Conservation (phyloP, 169 alveolate genomes). For the Perkinsus chesapeaki region DNA sequence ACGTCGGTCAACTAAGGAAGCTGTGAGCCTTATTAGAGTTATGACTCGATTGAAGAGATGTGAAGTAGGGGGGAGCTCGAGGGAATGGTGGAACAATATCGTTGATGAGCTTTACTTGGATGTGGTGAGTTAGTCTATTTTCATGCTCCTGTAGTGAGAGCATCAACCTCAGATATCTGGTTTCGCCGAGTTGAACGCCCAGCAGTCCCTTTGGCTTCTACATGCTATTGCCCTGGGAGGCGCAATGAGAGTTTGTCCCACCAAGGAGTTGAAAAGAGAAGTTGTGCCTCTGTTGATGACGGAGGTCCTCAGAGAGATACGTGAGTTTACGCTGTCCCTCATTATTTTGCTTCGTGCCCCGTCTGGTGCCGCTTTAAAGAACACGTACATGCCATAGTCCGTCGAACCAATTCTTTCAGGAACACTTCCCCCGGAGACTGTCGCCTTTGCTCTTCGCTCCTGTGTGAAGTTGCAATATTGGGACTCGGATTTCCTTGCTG, state of each 20-base stretch:
- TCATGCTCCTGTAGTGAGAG: not conserved
- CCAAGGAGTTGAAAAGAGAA: not conserved
- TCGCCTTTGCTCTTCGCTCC: not conserved
- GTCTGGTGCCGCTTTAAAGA: not conserved
- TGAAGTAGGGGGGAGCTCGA: not conserved
- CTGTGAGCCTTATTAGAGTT: not conserved
- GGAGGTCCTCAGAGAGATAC: not conserved
- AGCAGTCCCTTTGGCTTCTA: not conserved
- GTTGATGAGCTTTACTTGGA: not conserved
- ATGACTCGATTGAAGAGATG: not conserved
- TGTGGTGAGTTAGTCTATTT: not conserved
- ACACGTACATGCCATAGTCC: not conserved
- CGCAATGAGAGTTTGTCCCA: not conserved
- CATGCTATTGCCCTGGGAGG: not conserved
- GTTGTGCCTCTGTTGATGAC: not conserved
- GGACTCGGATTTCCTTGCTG: not conserved
- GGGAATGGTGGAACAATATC: not conserved
- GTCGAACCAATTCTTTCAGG: not conserved
- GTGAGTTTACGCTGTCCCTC: too few relatives aligned
- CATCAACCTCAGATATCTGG: not conserved
- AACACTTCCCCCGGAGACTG: not conserved
- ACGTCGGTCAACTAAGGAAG: not conserved
- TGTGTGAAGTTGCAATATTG: not conserved
- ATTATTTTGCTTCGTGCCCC: not conserved
- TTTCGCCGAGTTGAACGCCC: not conserved